phyloP scores from a whole-genome alignment of 352 stramenopile species.

The Phytophthora capsici region DNA sequence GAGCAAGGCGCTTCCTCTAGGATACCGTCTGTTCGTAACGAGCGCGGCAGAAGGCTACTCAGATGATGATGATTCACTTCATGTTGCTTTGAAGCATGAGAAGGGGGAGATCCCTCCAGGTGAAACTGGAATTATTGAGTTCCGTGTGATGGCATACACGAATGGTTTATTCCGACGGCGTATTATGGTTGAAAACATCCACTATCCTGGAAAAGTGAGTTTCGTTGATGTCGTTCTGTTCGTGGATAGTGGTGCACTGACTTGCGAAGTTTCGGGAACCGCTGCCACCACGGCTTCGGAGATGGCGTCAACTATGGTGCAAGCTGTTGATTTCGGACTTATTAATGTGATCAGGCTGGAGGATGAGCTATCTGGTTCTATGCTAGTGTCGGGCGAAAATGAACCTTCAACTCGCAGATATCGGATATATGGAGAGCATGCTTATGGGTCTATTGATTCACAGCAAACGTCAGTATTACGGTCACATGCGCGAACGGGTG shows the following conservation, averaged over 20 bases:
- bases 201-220: conserved; percentile 83
- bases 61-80: conserved; percentile 76
- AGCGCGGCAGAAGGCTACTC: conserved; percentile 72
- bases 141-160: conserved; percentile 69
- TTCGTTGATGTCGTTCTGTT: conserved; percentile 84
- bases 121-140: conserved; percentile 61
- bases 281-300: background rate
- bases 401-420: conserved; percentile 59
- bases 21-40: conserved; percentile 79
- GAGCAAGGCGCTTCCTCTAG: conserved; percentile 78
- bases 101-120: conserved; percentile 76
- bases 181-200: conserved; percentile 85
- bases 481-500: conserved; percentile 3
- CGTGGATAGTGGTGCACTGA: conserved; percentile 74
- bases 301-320: conserved; percentile 14
- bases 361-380: conserved; percentile 57
- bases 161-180: conserved; percentile 82
- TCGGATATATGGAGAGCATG: conserved; percentile 59
- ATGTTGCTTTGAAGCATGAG: conserved; percentile 70
- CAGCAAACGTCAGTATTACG: conserved; percentile 1
- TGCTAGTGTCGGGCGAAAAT: conserved; percentile 31
- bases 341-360: conserved; percentile 80
- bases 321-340: conserved; percentile 58
- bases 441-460: conserved; percentile 27
- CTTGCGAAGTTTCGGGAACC: conserved; percentile 40